These are phyloP conservation scores for Fusarium sp. DNA, from an alignment of 2,329 filamentous ascomycete genomes.

Conservation along the genomic window DNA sequence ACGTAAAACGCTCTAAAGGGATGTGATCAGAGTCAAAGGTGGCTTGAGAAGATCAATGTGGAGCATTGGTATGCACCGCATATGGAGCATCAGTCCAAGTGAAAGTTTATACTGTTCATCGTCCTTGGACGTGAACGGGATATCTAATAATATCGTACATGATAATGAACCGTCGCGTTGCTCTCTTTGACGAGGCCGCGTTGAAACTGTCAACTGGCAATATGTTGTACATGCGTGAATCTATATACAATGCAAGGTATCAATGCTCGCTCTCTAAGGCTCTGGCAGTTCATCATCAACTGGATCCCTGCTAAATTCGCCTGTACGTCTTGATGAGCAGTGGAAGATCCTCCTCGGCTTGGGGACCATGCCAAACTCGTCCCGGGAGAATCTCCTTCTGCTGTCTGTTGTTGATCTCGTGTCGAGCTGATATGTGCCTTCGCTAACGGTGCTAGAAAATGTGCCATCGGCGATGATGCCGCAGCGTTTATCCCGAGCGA, in stretches of 20 bases:
- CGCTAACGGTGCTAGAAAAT: conserved; percentile 33
- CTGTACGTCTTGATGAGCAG: conserved; percentile 21
- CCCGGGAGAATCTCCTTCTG: conserved; percentile 2
- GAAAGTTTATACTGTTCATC: no score
- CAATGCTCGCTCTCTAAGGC: conserved; percentile 7
- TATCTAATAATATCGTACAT: no score
- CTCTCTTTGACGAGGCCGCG: no score
- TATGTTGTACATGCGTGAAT: conserved; percentile 1
- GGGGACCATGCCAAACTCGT: conserved; percentile 1
- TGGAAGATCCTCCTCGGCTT: conserved; percentile 34
- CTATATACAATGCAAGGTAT: not conserved
- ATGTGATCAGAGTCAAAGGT: no score
- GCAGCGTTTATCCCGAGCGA: conserved; percentile 47
- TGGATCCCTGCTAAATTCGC: conserved; percentile 27
- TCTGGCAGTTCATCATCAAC: conserved; percentile 14
- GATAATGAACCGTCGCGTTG: no score
- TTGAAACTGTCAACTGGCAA: no score
- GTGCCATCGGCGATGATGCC: conserved; percentile 39
- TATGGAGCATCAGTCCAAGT: no score
- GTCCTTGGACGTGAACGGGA: no score
- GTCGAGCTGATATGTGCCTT: conserved; percentile 29
- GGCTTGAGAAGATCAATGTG: no score
- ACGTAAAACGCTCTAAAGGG: no score
- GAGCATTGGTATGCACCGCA: no score
- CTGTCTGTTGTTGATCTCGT: conserved; percentile 7